Evolutionary conservation across 768 basidiomycete genomes (phyloP).

Genomic region (Phlegmacium glaucopus): DNA sequence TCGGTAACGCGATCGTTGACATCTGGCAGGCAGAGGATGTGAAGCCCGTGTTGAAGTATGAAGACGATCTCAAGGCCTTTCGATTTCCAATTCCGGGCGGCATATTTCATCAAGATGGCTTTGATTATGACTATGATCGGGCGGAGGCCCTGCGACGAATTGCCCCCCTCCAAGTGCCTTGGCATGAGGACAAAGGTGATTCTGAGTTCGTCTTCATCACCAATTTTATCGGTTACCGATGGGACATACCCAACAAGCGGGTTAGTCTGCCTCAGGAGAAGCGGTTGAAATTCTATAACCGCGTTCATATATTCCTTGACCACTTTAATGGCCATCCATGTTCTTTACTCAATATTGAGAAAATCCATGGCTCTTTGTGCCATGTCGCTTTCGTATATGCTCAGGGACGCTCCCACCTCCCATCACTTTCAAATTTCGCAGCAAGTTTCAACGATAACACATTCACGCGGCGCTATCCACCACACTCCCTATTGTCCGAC

Average conservation of each 20-base stretch:
- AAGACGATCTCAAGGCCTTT: constrained; percentile 18
- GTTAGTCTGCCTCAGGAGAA: constrained; percentile 29
- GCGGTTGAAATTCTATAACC: constrained; percentile 19
- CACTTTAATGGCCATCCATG: constrained; percentile 1
- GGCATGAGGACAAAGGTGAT: constrained; percentile 23
- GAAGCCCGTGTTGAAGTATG: constrained; percentile 15
- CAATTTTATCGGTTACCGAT: constrained; percentile 29
- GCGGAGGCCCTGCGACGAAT: constrained; percentile 8
- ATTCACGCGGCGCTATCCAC: constrained; percentile 8
- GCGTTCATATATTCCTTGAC: constrained; percentile 9
- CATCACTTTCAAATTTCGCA: constrained; percentile 20
- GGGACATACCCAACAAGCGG: constrained; percentile 20
- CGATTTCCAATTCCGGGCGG: constrained; percentile 12
- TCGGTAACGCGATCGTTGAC: constrained; percentile 21
- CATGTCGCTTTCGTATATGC: constrained; percentile 27
- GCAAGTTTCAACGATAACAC: constrained; percentile 12
- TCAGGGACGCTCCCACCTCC: constrained; percentile 14
- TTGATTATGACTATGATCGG: constrained; percentile 16
- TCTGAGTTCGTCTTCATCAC: constrained; percentile 14
- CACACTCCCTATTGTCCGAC: constrained; percentile 11
- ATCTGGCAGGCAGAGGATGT: constrained; percentile 20
- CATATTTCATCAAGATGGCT: neutral
- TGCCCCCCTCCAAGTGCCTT: constrained; percentile 18
- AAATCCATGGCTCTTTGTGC: constrained; percentile 26
- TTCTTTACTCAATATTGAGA: constrained; percentile 14